phyloP scores from a whole-genome alignment of 2,329 filamentous ascomycete species.

The Xylariaceae sp. region DNA sequence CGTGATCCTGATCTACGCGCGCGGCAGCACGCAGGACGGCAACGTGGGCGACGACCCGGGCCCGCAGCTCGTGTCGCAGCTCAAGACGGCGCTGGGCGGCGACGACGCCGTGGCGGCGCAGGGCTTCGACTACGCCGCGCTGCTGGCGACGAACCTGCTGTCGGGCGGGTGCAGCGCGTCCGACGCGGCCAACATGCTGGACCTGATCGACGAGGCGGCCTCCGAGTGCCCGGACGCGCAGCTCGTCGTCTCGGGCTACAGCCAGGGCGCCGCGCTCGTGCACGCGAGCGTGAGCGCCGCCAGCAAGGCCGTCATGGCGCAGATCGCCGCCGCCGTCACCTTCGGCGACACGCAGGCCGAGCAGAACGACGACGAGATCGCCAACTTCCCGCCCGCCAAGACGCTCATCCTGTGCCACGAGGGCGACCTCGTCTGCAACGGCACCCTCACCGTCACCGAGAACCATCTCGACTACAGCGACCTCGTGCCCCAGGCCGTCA shows the following conservation, averaged over 20 bases:
- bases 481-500: constrained; percentile 7
- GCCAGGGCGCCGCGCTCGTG: constrained; percentile 37
- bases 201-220: constrained; percentile 24
- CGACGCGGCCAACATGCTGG: constrained; percentile 27
- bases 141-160: constrained; percentile 16
- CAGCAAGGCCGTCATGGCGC: constrained; percentile 15
- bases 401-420: constrained; percentile 38
- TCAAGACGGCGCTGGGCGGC: constrained; percentile 34
- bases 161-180: constrained; percentile 23
- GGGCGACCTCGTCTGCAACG: constrained; percentile 43
- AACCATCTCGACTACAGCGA: constrained; percentile 32
- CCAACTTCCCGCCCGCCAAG: constrained; percentile 21
- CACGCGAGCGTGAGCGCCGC: constrained; percentile 30
- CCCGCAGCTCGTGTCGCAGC: constrained; percentile 37
- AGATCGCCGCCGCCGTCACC: constrained; percentile 32
- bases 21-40: constrained; percentile 31
- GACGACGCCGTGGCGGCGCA: constrained; percentile 15
- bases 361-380: constrained; percentile 26
- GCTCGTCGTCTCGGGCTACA: constrained; percentile 33
- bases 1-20: constrained; percentile 32
- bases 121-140: constrained; percentile 18
- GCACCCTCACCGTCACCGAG: constrained; percentile 32
- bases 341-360: constrained; percentile 34
- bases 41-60: constrained; percentile 27
- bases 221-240: constrained; percentile 31